Base-by-base conservation (phyloP, 768 basidiomycete genomes). In the Lactifluus volemus region DNA sequence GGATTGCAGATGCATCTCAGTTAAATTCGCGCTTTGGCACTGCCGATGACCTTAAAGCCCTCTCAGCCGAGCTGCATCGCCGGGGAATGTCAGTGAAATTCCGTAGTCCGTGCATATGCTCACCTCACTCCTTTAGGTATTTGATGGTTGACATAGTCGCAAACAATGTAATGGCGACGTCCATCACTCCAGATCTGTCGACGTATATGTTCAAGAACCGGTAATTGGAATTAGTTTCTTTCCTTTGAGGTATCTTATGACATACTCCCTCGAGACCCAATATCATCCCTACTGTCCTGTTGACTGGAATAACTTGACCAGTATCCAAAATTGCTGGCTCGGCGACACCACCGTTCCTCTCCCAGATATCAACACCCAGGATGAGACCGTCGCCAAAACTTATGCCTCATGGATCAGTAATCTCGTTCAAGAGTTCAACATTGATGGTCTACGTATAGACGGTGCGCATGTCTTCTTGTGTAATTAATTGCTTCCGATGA, bases 371-470 rank as follows among this genome's bases (percentile, higher is more conserved):
- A 83, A 94, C 73, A 93, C 90, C 12, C 78, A 81, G 67, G 81
- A 89, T 63, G 73, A 81, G 7, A 73, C 73, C 36, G 89, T 94
- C 45, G 76, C 82, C 36, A 74, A 78, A 10, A 77, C 75, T 39
- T 92, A 86, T 71, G 79, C 82, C 30, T 68, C 73, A 7, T 93
- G 90, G 92, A 83, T 93, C 66, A 71, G 74, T 42, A 71, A 78
- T 36, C 76, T 93, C 17, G 86, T 93, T 34, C 63, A 80, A 58
- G 83, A 85, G 63, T 92, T 88, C 70, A 74, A 74, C 32, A 85
- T 95, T 61, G 92, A 94, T 70, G 89, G 91, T n/a, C 81, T 95
- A 60, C 84, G 92, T 52, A 88, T 94, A 70, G 92, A 93, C 69
- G 89, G 78, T 75, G 50, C 61, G 76, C 60, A 5, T 12, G 32